A percentile compares a stretch with the other conserved stretches of the same genome.
These are phyloP conservation scores for Fusarium drepaniforme DNA, from an alignment of 2,329 filamentous ascomycete genomes.

Conservation along the genomic window DNA sequence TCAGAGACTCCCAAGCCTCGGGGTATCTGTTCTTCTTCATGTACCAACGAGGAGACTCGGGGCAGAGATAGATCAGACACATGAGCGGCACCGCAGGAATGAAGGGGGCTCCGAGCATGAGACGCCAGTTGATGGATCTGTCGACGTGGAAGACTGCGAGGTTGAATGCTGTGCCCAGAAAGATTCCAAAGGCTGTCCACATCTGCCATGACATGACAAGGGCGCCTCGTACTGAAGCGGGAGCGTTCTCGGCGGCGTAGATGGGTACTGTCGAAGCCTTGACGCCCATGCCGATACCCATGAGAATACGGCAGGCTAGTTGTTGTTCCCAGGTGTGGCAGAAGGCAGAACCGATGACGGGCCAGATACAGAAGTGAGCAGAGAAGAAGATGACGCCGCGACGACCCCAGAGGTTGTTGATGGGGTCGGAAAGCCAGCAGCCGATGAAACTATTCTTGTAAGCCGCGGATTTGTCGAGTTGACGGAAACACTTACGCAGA, in stretches of 20 bases:
- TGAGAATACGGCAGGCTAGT: constrained; percentile 73
- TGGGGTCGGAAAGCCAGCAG: constrained; percentile 75
- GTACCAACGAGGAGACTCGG: constrained; percentile 73
- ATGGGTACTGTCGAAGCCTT: constrained; percentile 77
- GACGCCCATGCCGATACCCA: constrained; percentile 77
- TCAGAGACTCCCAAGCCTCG: constrained; percentile 69
- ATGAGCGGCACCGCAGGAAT: constrained; percentile 67
- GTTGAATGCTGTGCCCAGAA: constrained; percentile 57
- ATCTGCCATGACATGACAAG: constrained; percentile 86
- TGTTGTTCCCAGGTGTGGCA: constrained; percentile 76
- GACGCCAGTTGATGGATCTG: constrained; percentile 50
- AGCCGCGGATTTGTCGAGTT: background rate
- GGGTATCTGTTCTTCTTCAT: constrained; percentile 73
- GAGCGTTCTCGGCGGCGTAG: constrained; percentile 80
- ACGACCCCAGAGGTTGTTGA: constrained; percentile 61
- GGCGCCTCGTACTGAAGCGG: constrained; percentile 76
- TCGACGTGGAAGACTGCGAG: constrained; percentile 45
- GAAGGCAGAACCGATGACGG: constrained; percentile 73
- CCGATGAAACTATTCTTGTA: constrained; percentile 55
- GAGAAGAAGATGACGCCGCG: constrained; percentile 77
- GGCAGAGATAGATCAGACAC: constrained; percentile 69
- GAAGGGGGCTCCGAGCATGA: constrained; percentile 71
- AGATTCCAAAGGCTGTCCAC: constrained; percentile 70
- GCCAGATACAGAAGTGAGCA: constrained; percentile 76
- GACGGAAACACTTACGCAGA: constrained; percentile 53